Conservation (phyloP, 192 early-diverging fungal species). For the Spizellomyces sp. region DNA sequence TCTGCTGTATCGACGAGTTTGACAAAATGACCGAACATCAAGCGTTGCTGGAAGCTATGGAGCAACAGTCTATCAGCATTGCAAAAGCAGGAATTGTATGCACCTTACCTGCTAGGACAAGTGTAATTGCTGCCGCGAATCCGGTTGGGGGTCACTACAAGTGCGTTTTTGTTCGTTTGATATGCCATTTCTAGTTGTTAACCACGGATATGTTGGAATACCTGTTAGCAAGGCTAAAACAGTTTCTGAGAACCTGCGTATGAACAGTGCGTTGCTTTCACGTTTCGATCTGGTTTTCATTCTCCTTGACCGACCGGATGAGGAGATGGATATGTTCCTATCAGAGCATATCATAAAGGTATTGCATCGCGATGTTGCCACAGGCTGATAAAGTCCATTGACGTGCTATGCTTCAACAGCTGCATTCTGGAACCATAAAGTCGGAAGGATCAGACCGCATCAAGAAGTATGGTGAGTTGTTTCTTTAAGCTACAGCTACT, state of each 20-base stretch:
- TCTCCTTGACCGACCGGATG: conserved; percentile 76
- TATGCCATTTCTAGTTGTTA: not conserved
- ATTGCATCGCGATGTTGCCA: not conserved
- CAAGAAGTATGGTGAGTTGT: conserved; percentile 5
- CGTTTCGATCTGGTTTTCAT: conserved; percentile 85
- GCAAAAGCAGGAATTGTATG: conserved; percentile 81
- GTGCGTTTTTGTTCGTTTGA: conserved; percentile 24
- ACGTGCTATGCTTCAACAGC: conserved; percentile 7
- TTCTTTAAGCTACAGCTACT: no score
- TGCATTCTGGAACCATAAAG: conserved; percentile 39
- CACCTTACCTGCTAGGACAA: conserved; percentile 75
- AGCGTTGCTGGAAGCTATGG: conserved; percentile 82
- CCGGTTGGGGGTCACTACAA: conserved; percentile 87
- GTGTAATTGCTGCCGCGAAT: conserved; percentile 83
- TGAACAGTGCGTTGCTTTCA: conserved; percentile 73
- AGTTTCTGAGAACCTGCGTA: conserved; percentile 79
- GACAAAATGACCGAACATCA: conserved; percentile 81
- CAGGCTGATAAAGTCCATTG: not conserved
- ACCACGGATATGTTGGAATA: not conserved
- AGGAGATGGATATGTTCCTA: conserved; percentile 77
- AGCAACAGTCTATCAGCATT: conserved; percentile 80
- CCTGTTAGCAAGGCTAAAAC: conserved; percentile 53
- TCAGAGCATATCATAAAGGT: conserved; percentile 82
- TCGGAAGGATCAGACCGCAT: conserved; percentile 11
- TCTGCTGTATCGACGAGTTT: conserved; percentile 88